Conservation (phyloP, 768 basidiomycete genomes). For the Pisolithus marmoratus region DNA sequence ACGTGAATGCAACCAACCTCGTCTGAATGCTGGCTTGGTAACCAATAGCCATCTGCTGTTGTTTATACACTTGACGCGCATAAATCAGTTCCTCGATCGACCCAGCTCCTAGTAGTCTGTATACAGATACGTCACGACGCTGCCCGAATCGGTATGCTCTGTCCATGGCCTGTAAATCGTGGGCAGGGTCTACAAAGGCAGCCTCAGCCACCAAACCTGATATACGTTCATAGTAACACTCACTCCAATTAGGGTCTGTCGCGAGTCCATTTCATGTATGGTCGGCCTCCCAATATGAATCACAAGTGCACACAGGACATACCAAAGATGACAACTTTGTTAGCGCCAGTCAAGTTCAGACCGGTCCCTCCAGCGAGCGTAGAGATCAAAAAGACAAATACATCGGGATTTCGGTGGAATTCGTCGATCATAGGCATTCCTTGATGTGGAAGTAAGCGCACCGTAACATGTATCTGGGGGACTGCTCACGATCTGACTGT, state of each 20-base stretch:
- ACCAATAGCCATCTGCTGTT: conserved; percentile 89
- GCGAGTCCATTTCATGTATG: neutral
- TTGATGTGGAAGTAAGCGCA: conserved; percentile 21
- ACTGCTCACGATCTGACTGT: conserved; percentile 55
- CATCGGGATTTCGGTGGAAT: conserved; percentile 68
- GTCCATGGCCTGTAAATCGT: conserved; percentile 92
- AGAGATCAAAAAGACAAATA: conserved; percentile 84
- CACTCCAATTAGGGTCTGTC: conserved; percentile 93
- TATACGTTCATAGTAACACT: conserved; percentile 23
- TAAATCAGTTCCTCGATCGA: conserved; percentile 87
- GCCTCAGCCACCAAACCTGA: neutral
- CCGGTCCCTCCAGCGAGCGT: conserved; percentile 91
- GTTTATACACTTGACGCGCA: conserved; percentile 87
- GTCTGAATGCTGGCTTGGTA: conserved; percentile 83
- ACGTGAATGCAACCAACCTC: conserved; percentile 36
- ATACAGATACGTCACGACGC: conserved; percentile 78
- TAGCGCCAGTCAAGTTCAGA: conserved; percentile 85
- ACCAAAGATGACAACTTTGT: conserved; percentile 93
- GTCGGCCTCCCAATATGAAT: conserved; percentile 1
- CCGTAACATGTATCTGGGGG: neutral
- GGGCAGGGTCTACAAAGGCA: conserved; percentile 71
- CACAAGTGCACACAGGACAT: conserved; percentile 21
- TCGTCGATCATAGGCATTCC: conserved; percentile 84
- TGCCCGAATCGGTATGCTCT: conserved; percentile 85
- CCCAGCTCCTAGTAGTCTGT: conserved; percentile 78